These are phyloP conservation scores for Debaryomyces castellii DNA, from an alignment of 805 yeast genomes.

Conservation along the genomic window DNA sequence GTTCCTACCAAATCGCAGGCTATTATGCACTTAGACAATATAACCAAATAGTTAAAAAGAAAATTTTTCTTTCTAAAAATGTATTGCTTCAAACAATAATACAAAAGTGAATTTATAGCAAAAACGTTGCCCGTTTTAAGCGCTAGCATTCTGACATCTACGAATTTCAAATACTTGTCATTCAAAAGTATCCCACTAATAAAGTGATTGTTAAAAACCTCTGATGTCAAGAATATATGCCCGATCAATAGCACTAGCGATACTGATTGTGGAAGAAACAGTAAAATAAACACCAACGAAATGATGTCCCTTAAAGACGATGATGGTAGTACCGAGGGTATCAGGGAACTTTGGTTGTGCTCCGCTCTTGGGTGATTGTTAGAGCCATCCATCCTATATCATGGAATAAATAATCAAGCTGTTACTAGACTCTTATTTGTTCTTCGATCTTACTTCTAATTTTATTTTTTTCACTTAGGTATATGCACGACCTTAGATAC, in stretches of 20 bases:
- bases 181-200: conserved; percentile 16
- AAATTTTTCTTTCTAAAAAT: conserved; percentile 2
- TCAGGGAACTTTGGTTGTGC: not conserved
- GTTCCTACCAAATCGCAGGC: conserved; percentile 31
- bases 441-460: not conserved
- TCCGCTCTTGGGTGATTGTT: conserved; percentile 2
- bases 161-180: not conserved
- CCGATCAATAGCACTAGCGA: conserved; percentile 20
- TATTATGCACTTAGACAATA: conserved; percentile 30
- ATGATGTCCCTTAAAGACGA: conserved; percentile 30
- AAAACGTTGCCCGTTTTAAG: conserved; percentile 14
- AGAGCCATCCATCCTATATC: conserved; percentile 5
- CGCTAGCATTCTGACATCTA: not conserved
- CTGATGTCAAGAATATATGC: conserved; percentile 17
- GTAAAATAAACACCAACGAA: conserved; percentile 29
- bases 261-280: conserved; percentile 25
- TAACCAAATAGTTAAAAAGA: conserved; percentile 11
- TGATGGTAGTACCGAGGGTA: conserved; percentile 16
- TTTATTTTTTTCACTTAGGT: not conserved
- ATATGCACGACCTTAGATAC: not conserved
- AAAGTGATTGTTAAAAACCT: conserved; percentile 25
- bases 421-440: not conserved
- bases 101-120: conserved; percentile 22
- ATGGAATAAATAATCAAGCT: not conserved
- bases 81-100: conserved; percentile 20